These are phyloP conservation scores for Tetrahymena thermophila DNA, from an alignment of 73 alveolate species.

Conservation along the genomic window DNA sequence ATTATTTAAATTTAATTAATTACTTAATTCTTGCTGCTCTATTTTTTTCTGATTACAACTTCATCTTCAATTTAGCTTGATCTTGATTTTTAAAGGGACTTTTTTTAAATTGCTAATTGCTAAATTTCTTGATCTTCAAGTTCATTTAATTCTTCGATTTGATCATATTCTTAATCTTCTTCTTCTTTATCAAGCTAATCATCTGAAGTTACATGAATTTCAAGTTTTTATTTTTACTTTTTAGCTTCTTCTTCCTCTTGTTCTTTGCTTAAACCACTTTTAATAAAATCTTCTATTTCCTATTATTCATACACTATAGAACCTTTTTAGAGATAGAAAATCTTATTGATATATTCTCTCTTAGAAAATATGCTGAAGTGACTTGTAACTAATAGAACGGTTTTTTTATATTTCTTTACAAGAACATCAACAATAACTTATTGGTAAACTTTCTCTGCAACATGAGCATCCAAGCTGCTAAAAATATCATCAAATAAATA, in stretches of 20 bases:
- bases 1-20: too few species aligned
- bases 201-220: background rate
- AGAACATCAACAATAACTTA: conserved; percentile 52
- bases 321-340: conserved; percentile 21
- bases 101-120: background rate
- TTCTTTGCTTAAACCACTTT: conserved; percentile 31
- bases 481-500: conserved; percentile 82
- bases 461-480: conserved; percentile 69
- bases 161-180: background rate
- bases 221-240: background rate
- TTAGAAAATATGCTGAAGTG: conserved; percentile 24
- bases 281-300: conserved; percentile 67
- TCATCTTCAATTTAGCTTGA: background rate
- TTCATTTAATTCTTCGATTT: background rate
- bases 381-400: conserved; percentile 59
- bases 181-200: background rate
- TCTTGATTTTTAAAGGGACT: background rate
- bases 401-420: conserved; percentile 50
- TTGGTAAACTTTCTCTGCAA: conserved; percentile 60
- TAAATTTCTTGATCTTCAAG: background rate
- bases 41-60: background rate
- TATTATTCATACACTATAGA: conserved; percentile 44
- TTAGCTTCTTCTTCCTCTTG: conserved; percentile 2
- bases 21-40: background rate
- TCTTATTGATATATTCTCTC: conserved; percentile 10